Conservation (phyloP, 192 early-diverging fungal species). For the Anaeromyces robustus region DNA sequence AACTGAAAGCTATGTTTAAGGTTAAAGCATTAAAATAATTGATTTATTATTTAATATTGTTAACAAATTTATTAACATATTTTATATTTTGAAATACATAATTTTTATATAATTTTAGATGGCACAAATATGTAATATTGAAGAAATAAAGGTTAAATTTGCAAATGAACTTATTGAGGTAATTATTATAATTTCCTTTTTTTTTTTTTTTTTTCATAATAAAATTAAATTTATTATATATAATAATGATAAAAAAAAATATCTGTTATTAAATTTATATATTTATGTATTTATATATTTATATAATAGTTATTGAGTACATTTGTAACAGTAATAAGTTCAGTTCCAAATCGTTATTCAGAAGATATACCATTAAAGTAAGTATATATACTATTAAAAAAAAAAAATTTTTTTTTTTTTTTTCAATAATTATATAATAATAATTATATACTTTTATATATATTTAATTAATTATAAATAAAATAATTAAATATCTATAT, state of each 20-base stretch:
- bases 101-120: background rate
- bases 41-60: too few species aligned
- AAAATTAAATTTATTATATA: too few species aligned
- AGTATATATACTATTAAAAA: background rate
- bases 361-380: background rate
- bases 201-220: too few species aligned
- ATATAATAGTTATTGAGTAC: background rate
- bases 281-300: too few species aligned
- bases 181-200: background rate
- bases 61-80: too few species aligned
- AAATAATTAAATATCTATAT: too few species aligned
- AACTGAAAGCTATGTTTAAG: background rate
- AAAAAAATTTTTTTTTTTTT: background rate
- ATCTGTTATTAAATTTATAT: too few species aligned
- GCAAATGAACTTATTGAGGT: background rate
- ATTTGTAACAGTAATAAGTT: background rate
- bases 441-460: too few species aligned
- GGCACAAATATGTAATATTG: background rate
- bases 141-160: background rate
- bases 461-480: too few species aligned
- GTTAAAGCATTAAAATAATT: too few species aligned
- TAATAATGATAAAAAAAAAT: too few species aligned
- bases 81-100: too few species aligned
- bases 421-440: background rate
- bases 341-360: background rate